A percentile compares a stretch with the other conserved stretches of the same genome.
phyloP scores from a whole-genome alignment of 1,284 basidiomycete genomes.

The Fomitopsis schrenkii region DNA sequence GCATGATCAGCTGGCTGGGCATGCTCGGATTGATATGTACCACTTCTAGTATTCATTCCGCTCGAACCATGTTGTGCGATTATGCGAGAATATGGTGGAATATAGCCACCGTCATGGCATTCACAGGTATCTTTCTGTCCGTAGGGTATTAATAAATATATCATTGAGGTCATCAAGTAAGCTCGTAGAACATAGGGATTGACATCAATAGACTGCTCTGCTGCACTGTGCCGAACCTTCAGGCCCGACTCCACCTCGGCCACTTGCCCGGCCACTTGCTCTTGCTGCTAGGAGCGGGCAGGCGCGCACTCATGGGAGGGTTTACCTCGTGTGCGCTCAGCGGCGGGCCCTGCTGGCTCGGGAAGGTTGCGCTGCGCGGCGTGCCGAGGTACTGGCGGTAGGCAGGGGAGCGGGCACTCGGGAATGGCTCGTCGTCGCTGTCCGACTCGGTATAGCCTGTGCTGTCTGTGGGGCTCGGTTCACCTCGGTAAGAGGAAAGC shows the following conservation, averaged over 20 bases:
- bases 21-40: too few relatives aligned
- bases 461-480: constrained; percentile 1
- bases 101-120: neutral
- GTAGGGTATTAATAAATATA: neutral
- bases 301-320: constrained; percentile 3
- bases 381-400: constrained; percentile 3
- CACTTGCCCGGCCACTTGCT: neutral
- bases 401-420: neutral
- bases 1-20: too few relatives aligned
- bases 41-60: neutral
- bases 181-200: neutral
- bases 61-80: neutral
- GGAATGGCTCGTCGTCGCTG: constrained; percentile 2
- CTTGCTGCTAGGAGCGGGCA: neutral
- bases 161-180: neutral
- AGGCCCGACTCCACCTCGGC: neutral
- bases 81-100: neutral
- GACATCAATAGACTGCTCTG: neutral
- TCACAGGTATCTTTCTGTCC: neutral
- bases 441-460: neutral
- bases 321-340: neutral
- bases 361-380: constrained; percentile 6
- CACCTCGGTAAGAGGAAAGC: neutral
- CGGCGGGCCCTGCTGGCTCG: neutral
- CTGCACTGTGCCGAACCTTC: neutral